Evolutionary conservation across 177 flowering plant species (phyloP), one percentile per base, ranked within the genome.

Genomic region (Vitis hybrid): DNA sequence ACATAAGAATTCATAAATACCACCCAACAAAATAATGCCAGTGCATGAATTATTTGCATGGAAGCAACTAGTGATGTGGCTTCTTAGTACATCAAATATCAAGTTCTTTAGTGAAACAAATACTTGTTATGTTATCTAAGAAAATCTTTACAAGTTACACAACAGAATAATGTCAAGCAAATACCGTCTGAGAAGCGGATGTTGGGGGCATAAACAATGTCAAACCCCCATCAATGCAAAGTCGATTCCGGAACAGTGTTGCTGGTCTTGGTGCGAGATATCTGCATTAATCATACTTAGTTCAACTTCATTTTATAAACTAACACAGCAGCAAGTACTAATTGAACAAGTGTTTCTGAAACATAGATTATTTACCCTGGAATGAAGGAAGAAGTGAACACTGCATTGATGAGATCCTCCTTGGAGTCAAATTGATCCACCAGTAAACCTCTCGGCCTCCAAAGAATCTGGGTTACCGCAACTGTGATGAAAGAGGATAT

Each of bases 161-260:
- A 11, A 55, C 46, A 35, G 66, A 59, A 60, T 40, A 24, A 57
- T 21, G n/a, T 56, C 67, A 61, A 76, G 59, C 32, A 72, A 59
- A 57, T 91, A 94, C 97, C 84, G 99, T 94, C 46, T 87, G 73
- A 21, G 89, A 66, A 69, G 99, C 99, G 72, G 97, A 87, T 70
- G 97, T 94, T 67, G 99, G 99, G 27, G 99, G 99, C 97, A 94
- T 92, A 79, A 94, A 94, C 85, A 91, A 81, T 35, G 99, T 94
- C 78, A 94, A 74, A 66, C 95, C 99, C 62, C 99, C 99, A 76
- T 94, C 99, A 24, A 94, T 78, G 73, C 99, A 92, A 66, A 94
- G 83, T 50, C 90, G 83, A 73, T 94, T 90, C 24, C 97, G 90
- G 60, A 87, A 94, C 75, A 83, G 63, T 69, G 97, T 94, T 56